phyloP scores from a whole-genome alignment of 2,329 filamentous ascomycete species.

The Ascosphaera acerosa region DNA sequence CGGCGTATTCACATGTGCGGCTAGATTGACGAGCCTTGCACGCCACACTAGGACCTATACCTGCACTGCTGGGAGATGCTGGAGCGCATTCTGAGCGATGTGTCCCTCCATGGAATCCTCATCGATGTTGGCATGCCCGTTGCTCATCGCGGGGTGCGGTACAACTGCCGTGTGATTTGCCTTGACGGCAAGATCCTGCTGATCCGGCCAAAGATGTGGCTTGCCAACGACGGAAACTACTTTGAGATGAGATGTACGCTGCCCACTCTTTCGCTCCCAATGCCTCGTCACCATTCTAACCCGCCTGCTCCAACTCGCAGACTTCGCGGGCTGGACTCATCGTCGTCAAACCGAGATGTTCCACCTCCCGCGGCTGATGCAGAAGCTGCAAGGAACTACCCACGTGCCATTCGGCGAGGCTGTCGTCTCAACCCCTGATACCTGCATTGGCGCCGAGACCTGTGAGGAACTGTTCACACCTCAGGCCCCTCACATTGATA shows the following conservation, averaged over 20 bases:
- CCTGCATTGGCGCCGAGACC: constrained; percentile 8
- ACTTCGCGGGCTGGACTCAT: not conserved
- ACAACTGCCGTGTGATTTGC: constrained; percentile 37
- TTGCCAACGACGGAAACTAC: constrained; percentile 43
- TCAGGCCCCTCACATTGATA: constrained; percentile 26
- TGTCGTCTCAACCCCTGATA: constrained; percentile 34
- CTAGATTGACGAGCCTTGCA: too few species aligned
- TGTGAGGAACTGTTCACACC: constrained; percentile 38
- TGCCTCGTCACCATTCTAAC: too few species aligned
- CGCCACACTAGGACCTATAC: constrained; percentile 26
- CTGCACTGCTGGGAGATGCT: constrained; percentile 36
- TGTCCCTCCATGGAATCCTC: constrained; percentile 36
- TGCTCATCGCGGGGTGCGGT: constrained; percentile 29
- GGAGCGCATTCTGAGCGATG: constrained; percentile 30
- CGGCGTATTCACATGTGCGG: too few species aligned
- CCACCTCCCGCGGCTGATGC: constrained; percentile 32
- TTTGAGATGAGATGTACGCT: constrained; percentile 7
- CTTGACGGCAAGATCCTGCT: constrained; percentile 40
- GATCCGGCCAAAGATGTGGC: constrained; percentile 38
- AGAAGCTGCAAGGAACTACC: constrained; percentile 26
- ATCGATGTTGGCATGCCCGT: constrained; percentile 35
- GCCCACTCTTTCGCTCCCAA: not conserved
- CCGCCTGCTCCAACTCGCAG: not conserved
- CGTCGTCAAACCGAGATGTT: constrained; percentile 27
- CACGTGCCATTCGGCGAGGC: constrained; percentile 41